A percentile compares a stretch with the other conserved stretches of the same genome.
Conservation (phyloP, 768 basidiomycete species). For the Suillus spraguei region DNA sequence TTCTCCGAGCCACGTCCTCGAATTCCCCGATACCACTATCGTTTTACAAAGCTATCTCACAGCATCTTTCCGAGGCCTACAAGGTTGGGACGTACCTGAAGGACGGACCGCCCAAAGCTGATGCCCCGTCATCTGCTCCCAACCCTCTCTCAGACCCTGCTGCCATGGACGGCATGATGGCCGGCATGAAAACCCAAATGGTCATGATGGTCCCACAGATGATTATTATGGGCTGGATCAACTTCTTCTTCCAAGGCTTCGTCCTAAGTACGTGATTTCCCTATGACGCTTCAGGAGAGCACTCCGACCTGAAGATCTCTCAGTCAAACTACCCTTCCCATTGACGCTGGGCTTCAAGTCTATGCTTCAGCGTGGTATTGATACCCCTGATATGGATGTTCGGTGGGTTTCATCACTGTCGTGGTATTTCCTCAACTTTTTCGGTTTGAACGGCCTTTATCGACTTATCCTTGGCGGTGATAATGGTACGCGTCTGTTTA, state of each 20-base stretch:
- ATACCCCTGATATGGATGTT: constrained; percentile 96
- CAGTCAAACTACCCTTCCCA: constrained; percentile 97
- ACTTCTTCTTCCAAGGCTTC: constrained; percentile 99
- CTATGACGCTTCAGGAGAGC: constrained; percentile 8
- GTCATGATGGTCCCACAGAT: constrained; percentile 99
- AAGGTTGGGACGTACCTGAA: constrained; percentile 83
- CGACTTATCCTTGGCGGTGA: constrained; percentile 89
- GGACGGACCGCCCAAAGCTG: constrained; percentile 72
- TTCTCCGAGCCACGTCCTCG: constrained; percentile 79
- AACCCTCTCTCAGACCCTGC: constrained; percentile 90
- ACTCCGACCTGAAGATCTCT: constrained; percentile 10
- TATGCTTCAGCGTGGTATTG: constrained; percentile 95
- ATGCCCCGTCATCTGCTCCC: constrained; percentile 58
- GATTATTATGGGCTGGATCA: constrained; percentile 99
- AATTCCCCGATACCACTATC: constrained; percentile 79
- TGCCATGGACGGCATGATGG: constrained; percentile 98
- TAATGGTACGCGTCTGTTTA: constrained; percentile 61
- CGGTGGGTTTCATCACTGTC: constrained; percentile 98
- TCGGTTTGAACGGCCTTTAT: constrained; percentile 95
- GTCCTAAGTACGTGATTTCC: constrained; percentile 78
- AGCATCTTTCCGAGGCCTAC: constrained; percentile 72
- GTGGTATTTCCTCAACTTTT: constrained; percentile 99
- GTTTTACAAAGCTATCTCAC: constrained; percentile 76
- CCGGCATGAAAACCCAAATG: constrained; percentile 98
- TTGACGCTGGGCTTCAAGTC: constrained; percentile 96